These are phyloP conservation scores for Cubamyces sp. DNA, from an alignment of 768 basidiomycete species.

Conservation along the genomic window DNA sequence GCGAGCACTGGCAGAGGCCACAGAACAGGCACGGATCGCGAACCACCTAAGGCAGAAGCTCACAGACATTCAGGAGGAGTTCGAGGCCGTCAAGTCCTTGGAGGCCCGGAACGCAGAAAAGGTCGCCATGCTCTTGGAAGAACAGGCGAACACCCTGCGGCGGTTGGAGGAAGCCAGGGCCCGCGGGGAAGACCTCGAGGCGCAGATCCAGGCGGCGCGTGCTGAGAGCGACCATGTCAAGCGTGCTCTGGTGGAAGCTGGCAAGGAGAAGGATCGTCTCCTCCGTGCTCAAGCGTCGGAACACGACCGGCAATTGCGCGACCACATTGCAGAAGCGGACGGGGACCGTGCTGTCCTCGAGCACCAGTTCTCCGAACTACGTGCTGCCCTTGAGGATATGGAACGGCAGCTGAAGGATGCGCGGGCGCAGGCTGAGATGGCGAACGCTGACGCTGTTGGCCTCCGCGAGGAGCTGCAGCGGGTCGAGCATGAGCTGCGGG, in stretches of 20 bases:
- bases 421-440: conserved; percentile 61
- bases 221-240: conserved; percentile 75
- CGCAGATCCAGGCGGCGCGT: conserved; percentile 70
- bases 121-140: conserved; percentile 67
- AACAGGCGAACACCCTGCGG: conserved; percentile 72
- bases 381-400: conserved; percentile 61
- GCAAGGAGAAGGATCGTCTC: conserved; percentile 78
- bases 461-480: conserved; percentile 75
- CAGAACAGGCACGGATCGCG: conserved; percentile 62
- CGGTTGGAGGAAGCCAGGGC: conserved; percentile 76
- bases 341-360: conserved; percentile 93
- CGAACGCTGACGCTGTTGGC: conserved; percentile 67
- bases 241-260: conserved; percentile 66
- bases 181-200: conserved; percentile 74
- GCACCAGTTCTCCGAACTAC: conserved; percentile 79
- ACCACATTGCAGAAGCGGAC: conserved; percentile 91
- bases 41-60: conserved; percentile 69
- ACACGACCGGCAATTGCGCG: conserved; percentile 70
- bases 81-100: conserved; percentile 67
- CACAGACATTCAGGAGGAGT: conserved; percentile 59
- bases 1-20: conserved; percentile 66
- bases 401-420: conserved; percentile 68
- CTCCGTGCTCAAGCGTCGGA: conserved; percentile 73
- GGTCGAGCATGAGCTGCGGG: conserved; percentile 69
- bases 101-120: conserved; percentile 68